Evolutionary conservation across 1,284 basidiomycete genomes (phyloP), one percentile per base, ranked within the genome.

Genomic region (Cryptococcus depauperatus): DNA sequence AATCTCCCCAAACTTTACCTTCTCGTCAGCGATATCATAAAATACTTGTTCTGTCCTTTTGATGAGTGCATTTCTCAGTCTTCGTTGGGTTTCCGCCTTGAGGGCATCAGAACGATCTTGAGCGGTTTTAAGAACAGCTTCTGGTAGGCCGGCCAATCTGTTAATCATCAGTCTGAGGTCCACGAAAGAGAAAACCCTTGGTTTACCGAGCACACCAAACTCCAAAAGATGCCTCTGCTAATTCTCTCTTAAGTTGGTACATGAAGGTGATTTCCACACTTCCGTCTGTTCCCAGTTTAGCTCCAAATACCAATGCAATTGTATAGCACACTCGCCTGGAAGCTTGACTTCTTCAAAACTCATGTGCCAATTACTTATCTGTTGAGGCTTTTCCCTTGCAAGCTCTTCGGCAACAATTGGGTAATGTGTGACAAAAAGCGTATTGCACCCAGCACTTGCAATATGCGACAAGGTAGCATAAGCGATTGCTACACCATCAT

Each of bases 351-450:
- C 59, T 23, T 84, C 76, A 61, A 87, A 93, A 13, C 81, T 80
- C 86, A 95, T 93, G 60, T 95, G 89, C 58, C 84, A 70, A 61
- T 89, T 89, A 51, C 80, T 75, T 25, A 92, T 59, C 18, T 51
- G 47, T 3, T 47, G 37, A 0, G 67, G 57, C 28, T 32, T 28
- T 78, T 44, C 76, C 70, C 46, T 83, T 78, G 44, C 89, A 72
- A 56, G 81, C 44, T 73, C 69, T 32, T 68, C 62, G 1, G 70
- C 71, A 0, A 73, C 62, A 39, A 66, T 73, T 1, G 89, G 89
- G 59, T 92, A 95, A 62, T 95, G 90, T 0, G 90, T 95, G 55
- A 93, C 90, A 66, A 95, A 95, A n/a, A 93, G 70, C 0, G 87
- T 88, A 64, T 84, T 85, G 73, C 83, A 84, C 51, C 76, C 77